Percentiles rank a stretch among this genome's conserved stretches.
Evolutionary conservation across 1,284 basidiomycete genomes (phyloP).

Genomic region (Cutaneotrichosporon dermatis): DNA sequence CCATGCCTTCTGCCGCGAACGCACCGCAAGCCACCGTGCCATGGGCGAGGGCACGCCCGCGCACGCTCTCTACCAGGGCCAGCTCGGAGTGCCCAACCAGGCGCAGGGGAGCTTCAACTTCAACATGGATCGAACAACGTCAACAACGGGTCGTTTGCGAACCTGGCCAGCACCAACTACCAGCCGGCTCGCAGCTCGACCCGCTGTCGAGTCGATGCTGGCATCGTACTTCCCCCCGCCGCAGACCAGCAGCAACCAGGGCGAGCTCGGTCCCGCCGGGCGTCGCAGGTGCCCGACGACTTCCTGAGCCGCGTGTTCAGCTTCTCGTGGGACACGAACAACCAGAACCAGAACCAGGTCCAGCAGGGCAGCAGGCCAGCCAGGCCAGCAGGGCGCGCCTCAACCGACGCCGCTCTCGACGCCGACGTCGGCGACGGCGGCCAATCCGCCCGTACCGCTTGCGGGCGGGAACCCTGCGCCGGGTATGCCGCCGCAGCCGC

Average conservation of each 20-base stretch:
- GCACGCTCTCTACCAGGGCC: slow-evolving; percentile 7
- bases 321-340: slow-evolving; percentile 40
- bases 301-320: slow-evolving; percentile 45
- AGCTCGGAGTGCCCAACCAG: slow-evolving; percentile 8
- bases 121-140: slow-evolving; percentile 25
- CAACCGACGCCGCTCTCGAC: slow-evolving; percentile 5
- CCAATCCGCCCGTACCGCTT: not conserved
- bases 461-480: not conserved
- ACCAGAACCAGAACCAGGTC: slow-evolving; percentile 4
- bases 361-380: not conserved
- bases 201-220: slow-evolving; percentile 40
- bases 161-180: slow-evolving; percentile 36
- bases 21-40: not conserved
- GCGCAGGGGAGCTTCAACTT: slow-evolving; percentile 23
- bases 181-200: slow-evolving; percentile 31
- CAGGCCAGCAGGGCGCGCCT: not conserved
- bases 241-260: not conserved
- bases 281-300: slow-evolving; percentile 37
- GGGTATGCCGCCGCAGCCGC: not conserved
- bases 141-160: slow-evolving; percentile 25
- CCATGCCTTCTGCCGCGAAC: slow-evolving; percentile 27
- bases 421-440: not conserved
- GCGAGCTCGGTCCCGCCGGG: slow-evolving; percentile 15
- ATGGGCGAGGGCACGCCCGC: not conserved
- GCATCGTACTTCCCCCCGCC: slow-evolving; percentile 36